Evolutionary conservation across 768 basidiomycete species (phyloP), one percentile per base, ranked within the genome.

Genomic region (Leucocoprinus birnbaumii): DNA sequence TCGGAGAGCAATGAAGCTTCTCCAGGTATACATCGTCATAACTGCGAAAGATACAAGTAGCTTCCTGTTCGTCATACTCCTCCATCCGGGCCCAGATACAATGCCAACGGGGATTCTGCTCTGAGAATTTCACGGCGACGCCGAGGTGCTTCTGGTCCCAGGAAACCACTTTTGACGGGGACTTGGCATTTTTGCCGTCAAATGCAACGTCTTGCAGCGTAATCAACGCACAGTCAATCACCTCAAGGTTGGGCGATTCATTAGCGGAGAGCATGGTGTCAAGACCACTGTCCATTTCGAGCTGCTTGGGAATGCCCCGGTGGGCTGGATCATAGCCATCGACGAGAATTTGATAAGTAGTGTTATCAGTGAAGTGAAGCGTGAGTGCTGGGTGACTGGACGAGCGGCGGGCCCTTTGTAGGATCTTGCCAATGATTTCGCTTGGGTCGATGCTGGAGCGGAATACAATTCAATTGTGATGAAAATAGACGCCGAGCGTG

Each of bases 71-170:
- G 62, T 83, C 77, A 56, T 77, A 71, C 58, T 85, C 84, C 21
- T 75, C 71, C 56, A 84, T 72, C 24, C 74, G 76, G n/a, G 83
- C 84, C 82, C 81, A 86, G 34, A 86, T 75, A 65, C 82, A 85
- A 55, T 84, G 81, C 84, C 84, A 87, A 9, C 68, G 62, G 19
- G 63, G 55, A 18, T 52, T 55, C 24, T 73, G 68, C 65, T 73
- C 77, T 40, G 70, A 64, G 56, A 83, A 83, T 59, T 82, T 83
- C 68, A 86, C 69, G 19, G 80, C 84, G 19, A 86, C 68, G 21
- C 60, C 77, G 22, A 71, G 66, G 61, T 80, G 78, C 24, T 69
- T 66, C 62, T 80, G 77, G 62, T 76, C 73, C 78, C 78, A 80
- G 26, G 64, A 62, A 46, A 64, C 67, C 31, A 63, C 58, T 24